phyloP scores from a whole-genome alignment of 2,329 filamentous ascomycete genomes.

The Myriosclerotinia curreyana region DNA sequence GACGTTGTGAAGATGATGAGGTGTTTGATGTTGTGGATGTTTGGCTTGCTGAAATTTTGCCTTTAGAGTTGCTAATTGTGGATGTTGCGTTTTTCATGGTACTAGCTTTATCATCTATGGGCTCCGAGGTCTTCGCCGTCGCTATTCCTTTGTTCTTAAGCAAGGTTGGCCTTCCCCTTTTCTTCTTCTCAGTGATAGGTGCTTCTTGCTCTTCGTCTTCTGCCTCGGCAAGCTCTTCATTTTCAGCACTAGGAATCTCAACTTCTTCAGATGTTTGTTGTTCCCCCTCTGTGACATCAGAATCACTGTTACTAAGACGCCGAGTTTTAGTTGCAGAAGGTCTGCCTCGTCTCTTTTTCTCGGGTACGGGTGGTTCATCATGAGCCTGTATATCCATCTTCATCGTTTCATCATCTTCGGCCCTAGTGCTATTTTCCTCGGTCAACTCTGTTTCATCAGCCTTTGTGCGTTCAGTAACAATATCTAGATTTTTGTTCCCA shows the following conservation, averaged over 20 bases:
- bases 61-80: not conserved
- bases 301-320: not conserved
- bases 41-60: not conserved
- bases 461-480: not conserved
- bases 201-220: not conserved
- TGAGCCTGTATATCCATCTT: not conserved
- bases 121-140: not conserved
- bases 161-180: constrained; percentile 13
- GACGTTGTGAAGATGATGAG: constrained; percentile 22
- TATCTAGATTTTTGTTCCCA: not conserved
- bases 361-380: too few relatives aligned
- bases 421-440: too few relatives aligned
- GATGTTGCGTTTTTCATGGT: not conserved
- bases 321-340: constrained; percentile 1
- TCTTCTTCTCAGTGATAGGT: constrained; percentile 1
- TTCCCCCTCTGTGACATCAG: not conserved
- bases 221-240: not conserved
- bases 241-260: not conserved
- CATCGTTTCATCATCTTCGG: not conserved
- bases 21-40: not conserved
- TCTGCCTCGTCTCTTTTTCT: constrained; percentile 12
- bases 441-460: not conserved
- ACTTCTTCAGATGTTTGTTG: not conserved
- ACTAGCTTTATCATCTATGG: not conserved
- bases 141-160: constrained; percentile 7